Conservation (phyloP, 192 early-diverging fungal genomes). For the Linnemannia schmuckeri region DNA sequence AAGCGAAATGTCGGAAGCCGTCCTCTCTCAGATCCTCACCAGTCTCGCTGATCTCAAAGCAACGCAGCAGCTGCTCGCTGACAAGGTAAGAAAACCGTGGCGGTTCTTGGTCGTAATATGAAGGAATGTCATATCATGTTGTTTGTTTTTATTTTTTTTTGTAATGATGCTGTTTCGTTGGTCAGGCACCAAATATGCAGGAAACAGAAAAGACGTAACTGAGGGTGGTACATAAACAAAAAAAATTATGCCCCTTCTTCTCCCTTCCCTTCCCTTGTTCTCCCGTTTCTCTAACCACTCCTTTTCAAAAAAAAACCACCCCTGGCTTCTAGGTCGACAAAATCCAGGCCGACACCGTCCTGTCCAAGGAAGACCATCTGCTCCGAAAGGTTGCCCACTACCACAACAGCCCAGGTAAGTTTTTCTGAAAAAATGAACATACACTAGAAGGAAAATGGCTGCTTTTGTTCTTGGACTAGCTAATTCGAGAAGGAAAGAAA, state of each 20-base stretch:
- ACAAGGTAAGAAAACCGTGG: slow-evolving; percentile 34
- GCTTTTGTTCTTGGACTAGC: neutral
- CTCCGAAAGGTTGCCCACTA: slow-evolving; percentile 27
- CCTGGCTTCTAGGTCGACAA: slow-evolving; percentile 41
- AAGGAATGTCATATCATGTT: neutral
- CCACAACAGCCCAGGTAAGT: slow-evolving; percentile 40
- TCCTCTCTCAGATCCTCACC: slow-evolving; percentile 44
- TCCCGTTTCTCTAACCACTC: neutral
- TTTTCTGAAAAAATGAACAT: neutral
- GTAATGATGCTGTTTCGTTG: neutral
- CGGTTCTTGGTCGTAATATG: neutral
- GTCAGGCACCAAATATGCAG: slow-evolving; percentile 6
- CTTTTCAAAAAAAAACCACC: neutral
- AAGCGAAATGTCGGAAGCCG: slow-evolving; percentile 42
- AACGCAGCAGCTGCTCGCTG: slow-evolving; percentile 35
- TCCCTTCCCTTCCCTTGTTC: neutral
- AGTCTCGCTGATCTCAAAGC: slow-evolving; percentile 39
- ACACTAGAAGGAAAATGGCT: neutral
- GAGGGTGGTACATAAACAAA: neutral
- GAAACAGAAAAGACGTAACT: neutral
- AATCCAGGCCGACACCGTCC: slow-evolving; percentile 26
- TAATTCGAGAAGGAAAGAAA: neutral
- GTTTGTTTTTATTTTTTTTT: neutral
- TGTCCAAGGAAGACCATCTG: slow-evolving; percentile 19
- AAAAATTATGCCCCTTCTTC: neutral